Conservation (phyloP, 345 rosid species). For the Trapa incisa region DNA sequence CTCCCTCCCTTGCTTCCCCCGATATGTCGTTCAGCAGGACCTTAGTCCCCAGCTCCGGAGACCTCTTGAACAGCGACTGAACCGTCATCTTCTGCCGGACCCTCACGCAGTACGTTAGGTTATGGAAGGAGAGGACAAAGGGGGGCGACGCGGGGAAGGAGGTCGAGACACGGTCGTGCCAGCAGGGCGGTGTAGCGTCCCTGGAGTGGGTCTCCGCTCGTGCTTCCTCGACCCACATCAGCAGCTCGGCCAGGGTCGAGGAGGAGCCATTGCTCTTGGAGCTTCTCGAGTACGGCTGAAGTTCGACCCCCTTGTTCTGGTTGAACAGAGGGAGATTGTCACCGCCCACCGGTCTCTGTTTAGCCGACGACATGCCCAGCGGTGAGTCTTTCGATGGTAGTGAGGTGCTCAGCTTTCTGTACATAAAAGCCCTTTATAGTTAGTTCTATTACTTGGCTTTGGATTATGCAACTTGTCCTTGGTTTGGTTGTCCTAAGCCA, state of each 20-base stretch:
- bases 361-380: constrained; percentile 14
- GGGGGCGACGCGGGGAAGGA: constrained; percentile 38
- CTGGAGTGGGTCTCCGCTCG: constrained; percentile 13
- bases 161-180: constrained; percentile 18
- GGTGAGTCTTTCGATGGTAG: background rate
- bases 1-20: constrained; percentile 62
- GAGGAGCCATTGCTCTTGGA: constrained; percentile 24
- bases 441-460: background rate
- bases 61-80: constrained; percentile 7
- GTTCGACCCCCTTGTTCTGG: constrained; percentile 31
- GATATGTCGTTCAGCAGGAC: constrained; percentile 40
- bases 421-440: background rate
- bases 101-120: constrained; percentile 61
- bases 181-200: background rate
- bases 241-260: constrained; percentile 50
- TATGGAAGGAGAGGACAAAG: constrained; percentile 61
- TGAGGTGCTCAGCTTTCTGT: background rate
- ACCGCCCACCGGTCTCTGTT: constrained; percentile 6
- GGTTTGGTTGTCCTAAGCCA: constrained; percentile 1
- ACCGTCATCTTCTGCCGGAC: constrained; percentile 23
- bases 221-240: constrained; percentile 49
- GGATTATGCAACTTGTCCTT: background rate
- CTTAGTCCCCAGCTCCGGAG: constrained; percentile 23
- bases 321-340: constrained; percentile 27
- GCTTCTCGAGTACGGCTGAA: constrained; percentile 23